These are phyloP conservation scores for Hypericum androsaemum DNA, from an alignment of 345 rosid genomes.

Conservation along the genomic window DNA sequence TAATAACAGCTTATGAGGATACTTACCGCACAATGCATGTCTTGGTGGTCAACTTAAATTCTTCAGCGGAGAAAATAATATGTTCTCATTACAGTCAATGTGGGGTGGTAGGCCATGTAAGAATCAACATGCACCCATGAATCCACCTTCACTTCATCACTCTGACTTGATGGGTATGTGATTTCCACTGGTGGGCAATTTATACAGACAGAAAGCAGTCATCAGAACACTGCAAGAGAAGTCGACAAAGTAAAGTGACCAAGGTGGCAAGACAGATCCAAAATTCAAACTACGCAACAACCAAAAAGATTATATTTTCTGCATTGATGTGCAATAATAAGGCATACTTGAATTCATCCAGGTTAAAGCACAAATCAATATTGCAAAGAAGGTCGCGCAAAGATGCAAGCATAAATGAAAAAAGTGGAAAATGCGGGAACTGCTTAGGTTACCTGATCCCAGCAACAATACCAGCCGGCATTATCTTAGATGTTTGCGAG, in stretches of 20 bases:
- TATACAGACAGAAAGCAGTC: slow-evolving; percentile 74
- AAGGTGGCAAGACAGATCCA: background rate
- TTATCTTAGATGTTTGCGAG: too few relatives aligned
- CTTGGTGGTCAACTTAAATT: background rate
- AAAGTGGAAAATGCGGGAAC: background rate
- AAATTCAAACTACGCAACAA: too few relatives aligned
- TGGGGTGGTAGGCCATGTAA: too few relatives aligned
- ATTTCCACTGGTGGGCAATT: slow-evolving; percentile 78
- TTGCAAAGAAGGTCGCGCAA: too few relatives aligned
- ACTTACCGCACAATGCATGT: slow-evolving; percentile 17
- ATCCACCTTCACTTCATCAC: slow-evolving; percentile 18
- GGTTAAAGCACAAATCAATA: too few relatives aligned
- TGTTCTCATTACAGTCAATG: too few relatives aligned
- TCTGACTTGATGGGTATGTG: slow-evolving; percentile 65
- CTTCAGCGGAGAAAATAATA: too few relatives aligned
- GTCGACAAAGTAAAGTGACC: background rate
- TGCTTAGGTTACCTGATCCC: slow-evolving; percentile 52
- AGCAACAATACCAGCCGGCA: slow-evolving; percentile 92
- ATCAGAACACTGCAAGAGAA: slow-evolving; percentile 70
- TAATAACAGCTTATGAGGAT: background rate
- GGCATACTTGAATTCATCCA: too few relatives aligned
- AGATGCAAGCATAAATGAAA: background rate
- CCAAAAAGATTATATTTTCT: too few relatives aligned
- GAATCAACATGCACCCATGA: background rate
- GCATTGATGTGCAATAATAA: too few relatives aligned